These are phyloP conservation scores for Penicillium turbatum DNA, from an alignment of 495 filamentous ascomycete genomes.

Conservation along the genomic window DNA sequence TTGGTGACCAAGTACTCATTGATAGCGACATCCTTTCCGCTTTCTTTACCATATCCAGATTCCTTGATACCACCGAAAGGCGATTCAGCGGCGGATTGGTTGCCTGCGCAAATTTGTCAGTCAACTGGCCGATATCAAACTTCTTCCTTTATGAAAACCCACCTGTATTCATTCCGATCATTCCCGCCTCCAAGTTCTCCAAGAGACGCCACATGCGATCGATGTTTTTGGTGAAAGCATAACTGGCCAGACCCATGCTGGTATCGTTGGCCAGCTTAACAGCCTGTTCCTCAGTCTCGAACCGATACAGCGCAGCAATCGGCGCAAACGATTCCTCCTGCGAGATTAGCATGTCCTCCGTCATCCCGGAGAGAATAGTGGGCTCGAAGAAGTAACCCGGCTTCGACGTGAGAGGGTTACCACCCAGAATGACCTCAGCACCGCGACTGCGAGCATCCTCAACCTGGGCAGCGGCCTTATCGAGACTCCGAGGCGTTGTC, in stretches of 20 bases:
- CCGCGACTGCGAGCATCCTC: constrained; percentile 60
- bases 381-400: constrained; percentile 70
- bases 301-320: constrained; percentile 61
- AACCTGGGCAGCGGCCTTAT: constrained; percentile 59
- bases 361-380: constrained; percentile 61
- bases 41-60: constrained; percentile 72
- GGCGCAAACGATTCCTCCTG: constrained; percentile 70
- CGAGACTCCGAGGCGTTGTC: constrained; percentile 59
- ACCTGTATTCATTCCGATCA: constrained; percentile 71
- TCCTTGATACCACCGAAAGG: constrained; percentile 78
- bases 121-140: neutral
- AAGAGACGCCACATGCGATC: constrained; percentile 68
- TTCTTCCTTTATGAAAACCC: neutral
- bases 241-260: constrained; percentile 65
- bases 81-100: constrained; percentile 62
- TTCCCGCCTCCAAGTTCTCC: constrained; percentile 71
- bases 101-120: constrained; percentile 33
- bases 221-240: constrained; percentile 71
- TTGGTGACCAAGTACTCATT: constrained; percentile 69
- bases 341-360: constrained; percentile 59
- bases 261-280: constrained; percentile 60
- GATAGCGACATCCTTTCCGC: constrained; percentile 66
- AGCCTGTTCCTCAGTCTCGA: constrained; percentile 67
- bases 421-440: constrained; percentile 56
- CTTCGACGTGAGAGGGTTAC: constrained; percentile 42